phyloP scores from a whole-genome alignment of 108 stramenopile species.

The Nannochloropsis salina region DNA sequence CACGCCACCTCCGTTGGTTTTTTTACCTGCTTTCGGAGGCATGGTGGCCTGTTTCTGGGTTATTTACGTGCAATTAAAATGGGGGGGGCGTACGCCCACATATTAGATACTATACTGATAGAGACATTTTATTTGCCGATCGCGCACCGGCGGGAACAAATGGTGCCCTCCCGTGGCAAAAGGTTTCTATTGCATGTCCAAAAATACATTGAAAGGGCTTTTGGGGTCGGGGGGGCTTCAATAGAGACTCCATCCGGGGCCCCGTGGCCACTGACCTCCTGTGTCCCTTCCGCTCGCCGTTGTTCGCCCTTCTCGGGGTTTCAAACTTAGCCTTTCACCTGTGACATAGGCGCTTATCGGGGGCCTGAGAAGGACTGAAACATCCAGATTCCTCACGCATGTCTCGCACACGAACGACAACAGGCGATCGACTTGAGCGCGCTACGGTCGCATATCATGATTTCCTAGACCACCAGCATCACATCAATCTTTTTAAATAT shows the following conservation, averaged over 20 bases:
- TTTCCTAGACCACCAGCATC: too few species aligned
- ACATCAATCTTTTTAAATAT: background rate
- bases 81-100: background rate
- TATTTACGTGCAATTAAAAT: background rate
- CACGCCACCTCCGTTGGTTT: background rate
- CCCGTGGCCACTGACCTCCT: too few species aligned
- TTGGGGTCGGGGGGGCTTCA: background rate
- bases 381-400: too few species aligned
- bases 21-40: background rate
- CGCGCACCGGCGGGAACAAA: background rate
- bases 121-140: background rate
- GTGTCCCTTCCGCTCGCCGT: too few species aligned
- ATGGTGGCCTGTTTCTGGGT: conserved; percentile 2
- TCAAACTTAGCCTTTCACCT: too few species aligned
- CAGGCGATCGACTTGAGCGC: too few species aligned
- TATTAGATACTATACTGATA: background rate
- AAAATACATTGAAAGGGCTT: background rate
- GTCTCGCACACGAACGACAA: too few species aligned
- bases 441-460: too few species aligned
- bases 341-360: too few species aligned
- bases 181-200: background rate
- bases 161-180: background rate
- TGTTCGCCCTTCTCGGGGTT: too few species aligned
- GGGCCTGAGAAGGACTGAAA: too few species aligned
- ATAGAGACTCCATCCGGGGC: background rate